Percentiles rank a stretch among this genome's conserved stretches.
Conservation (phyloP, 2,329 filamentous ascomycete species). For the Onygena corvina region DNA sequence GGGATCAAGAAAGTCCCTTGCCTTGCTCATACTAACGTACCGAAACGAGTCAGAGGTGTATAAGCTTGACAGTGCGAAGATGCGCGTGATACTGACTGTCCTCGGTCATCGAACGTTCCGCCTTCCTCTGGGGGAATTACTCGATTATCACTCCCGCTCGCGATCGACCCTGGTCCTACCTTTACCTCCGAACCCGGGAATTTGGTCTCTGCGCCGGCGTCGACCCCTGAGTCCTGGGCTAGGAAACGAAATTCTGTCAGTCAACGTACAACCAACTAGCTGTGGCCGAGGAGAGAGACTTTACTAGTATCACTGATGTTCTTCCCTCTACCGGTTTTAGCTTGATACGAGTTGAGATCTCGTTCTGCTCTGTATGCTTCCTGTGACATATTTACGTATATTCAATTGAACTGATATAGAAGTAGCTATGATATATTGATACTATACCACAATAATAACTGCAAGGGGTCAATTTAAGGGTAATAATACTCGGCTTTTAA, state of each 20-base stretch:
- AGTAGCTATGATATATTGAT: too few relatives aligned
- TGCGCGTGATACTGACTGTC: slow-evolving; percentile 22
- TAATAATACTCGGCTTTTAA: neutral
- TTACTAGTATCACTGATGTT: slow-evolving; percentile 30
- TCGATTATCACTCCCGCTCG: slow-evolving; percentile 29
- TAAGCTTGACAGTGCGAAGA: neutral
- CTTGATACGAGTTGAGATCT: slow-evolving; percentile 32
- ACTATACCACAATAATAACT: too few relatives aligned
- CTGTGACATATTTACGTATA: slow-evolving; percentile 16
- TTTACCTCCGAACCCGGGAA: slow-evolving; percentile 29
- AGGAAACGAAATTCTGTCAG: slow-evolving; percentile 4
- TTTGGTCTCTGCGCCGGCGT: slow-evolving; percentile 28
- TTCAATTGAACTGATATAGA: too few relatives aligned
- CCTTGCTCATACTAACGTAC: slow-evolving; percentile 24
- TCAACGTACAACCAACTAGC: too few relatives aligned
- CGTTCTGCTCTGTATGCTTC: slow-evolving; percentile 27
- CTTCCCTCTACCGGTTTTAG: slow-evolving; percentile 27
- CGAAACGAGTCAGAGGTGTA: slow-evolving; percentile 6
- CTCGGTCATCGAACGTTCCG: slow-evolving; percentile 28
- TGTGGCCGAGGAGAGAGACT: neutral
- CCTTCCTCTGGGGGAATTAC: slow-evolving; percentile 34
- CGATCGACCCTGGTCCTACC: slow-evolving; percentile 26
- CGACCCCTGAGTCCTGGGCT: slow-evolving; percentile 33
- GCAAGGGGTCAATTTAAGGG: too few relatives aligned
- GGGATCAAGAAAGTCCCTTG: slow-evolving; percentile 11